Evolutionary conservation across 139 green algal genomes (phyloP).

Genomic region (Asterochloris erici): DNA sequence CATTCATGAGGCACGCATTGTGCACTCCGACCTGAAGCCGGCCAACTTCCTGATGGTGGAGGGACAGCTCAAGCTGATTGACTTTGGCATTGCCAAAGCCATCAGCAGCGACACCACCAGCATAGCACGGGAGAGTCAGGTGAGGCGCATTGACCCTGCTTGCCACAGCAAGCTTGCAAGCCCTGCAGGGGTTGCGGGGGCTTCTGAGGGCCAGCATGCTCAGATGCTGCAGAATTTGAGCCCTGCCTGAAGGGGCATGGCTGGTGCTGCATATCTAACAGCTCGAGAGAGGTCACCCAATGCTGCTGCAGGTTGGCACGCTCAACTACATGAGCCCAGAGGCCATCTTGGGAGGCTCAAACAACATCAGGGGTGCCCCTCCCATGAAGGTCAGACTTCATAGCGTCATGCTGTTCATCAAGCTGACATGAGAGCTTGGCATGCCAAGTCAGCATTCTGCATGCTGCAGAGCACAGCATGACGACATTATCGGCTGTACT

Average conservation of each 20-base stretch:
- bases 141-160: background rate
- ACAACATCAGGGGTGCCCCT: conserved; percentile 65
- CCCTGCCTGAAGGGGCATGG: background rate
- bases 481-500: no score
- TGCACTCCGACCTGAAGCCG: conserved; percentile 96
- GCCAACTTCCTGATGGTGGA: conserved; percentile 97
- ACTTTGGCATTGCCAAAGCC: conserved; percentile 97
- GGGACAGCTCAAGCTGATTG: conserved; percentile 96
- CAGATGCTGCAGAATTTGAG: background rate
- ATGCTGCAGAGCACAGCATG: no score
- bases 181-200: background rate
- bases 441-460: no score
- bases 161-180: background rate
- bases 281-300: no score
- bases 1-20: conserved; percentile 92
- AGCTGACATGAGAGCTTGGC: no score
- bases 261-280: background rate
- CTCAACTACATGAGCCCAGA: conserved; percentile 99
- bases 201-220: background rate
- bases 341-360: conserved; percentile 81
- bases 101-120: conserved; percentile 90
- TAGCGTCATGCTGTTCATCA: background rate
- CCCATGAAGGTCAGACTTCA: conserved; percentile 55
- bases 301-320: conserved; percentile 75
- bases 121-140: conserved; percentile 87